A percentile compares a stretch with the other conserved stretches of the same genome.
phyloP scores from a whole-genome alignment of 2,329 filamentous ascomycete genomes.

The Eutypa lata region DNA sequence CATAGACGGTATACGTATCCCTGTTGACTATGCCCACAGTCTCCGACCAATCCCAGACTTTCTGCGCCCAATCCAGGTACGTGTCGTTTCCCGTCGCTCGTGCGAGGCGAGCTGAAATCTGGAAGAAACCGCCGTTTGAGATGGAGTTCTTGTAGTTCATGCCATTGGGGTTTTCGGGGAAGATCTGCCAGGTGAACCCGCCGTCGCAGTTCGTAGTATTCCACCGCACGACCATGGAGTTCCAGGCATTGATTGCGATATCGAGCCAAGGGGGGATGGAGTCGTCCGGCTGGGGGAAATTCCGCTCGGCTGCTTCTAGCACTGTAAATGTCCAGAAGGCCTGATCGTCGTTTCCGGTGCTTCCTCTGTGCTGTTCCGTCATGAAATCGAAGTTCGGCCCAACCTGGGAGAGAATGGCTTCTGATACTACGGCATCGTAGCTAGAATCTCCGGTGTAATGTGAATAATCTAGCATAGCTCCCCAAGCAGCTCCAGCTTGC shows the following conservation, averaged over 20 bases:
- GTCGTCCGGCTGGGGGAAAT: conserved; percentile 60
- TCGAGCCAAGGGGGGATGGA: conserved; percentile 61
- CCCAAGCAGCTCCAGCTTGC: conserved; percentile 64
- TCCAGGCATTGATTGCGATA: conserved; percentile 69
- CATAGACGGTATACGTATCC: conserved; percentile 51
- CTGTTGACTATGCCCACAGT: conserved; percentile 55
- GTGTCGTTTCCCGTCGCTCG: conserved; percentile 65
- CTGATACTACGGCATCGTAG: conserved; percentile 58
- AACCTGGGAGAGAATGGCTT: conserved; percentile 57
- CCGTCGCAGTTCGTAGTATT: conserved; percentile 64
- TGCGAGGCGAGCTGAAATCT: conserved; percentile 72
- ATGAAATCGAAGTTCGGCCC: conserved; percentile 60
- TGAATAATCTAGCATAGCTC: conserved; percentile 68
- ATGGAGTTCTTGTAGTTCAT: conserved; percentile 82
- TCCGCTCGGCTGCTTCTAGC: conserved; percentile 66
- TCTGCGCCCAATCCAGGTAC: conserved; percentile 64
- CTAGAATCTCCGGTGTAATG: conserved; percentile 60
- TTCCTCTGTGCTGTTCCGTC: conserved; percentile 50
- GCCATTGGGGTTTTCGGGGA: conserved; percentile 66
- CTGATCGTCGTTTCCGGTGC: conserved; percentile 73
- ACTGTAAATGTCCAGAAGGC: conserved; percentile 70
- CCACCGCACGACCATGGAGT: conserved; percentile 68
- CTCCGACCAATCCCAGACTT: conserved; percentile 64
- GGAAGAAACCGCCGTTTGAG: conserved; percentile 80
- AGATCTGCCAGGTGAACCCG: conserved; percentile 77